Conservation (phyloP, 768 basidiomycete genomes). For the Mycena haematopus region DNA sequence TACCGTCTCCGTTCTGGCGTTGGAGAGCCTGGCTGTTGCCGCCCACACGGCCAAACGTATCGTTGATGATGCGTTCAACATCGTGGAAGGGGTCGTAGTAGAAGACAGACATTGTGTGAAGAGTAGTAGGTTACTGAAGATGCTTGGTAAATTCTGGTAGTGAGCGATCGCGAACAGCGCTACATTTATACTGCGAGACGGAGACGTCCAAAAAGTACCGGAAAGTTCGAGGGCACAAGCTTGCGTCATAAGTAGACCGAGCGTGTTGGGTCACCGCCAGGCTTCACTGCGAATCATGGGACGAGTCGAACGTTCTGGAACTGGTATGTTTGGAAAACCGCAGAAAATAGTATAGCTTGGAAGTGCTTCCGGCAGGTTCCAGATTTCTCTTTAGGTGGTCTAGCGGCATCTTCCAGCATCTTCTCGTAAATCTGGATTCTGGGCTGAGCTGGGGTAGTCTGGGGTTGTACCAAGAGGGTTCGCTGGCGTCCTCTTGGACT, state of each 20-base stretch:
- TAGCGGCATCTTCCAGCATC: background rate
- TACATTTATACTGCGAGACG: slow-evolving; percentile 11
- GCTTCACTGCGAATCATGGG: slow-evolving; percentile 4
- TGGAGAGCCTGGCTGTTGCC: slow-evolving; percentile 17
- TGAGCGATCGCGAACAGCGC: background rate
- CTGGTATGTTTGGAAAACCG: slow-evolving; percentile 3
- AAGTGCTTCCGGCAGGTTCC: background rate
- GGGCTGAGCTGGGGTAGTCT: background rate
- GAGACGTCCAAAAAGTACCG: background rate
- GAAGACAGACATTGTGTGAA: slow-evolving; percentile 36
- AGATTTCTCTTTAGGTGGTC: background rate
- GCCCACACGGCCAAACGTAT: slow-evolving; percentile 33
- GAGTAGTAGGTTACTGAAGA: background rate
- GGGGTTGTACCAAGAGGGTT: background rate
- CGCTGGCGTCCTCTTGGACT: background rate
- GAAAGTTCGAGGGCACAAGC: slow-evolving; percentile 15
- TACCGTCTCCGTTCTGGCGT: slow-evolving; percentile 15
- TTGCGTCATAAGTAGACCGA: slow-evolving; percentile 2
- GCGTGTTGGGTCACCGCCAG: no score
- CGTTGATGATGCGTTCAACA: slow-evolving; percentile 53
- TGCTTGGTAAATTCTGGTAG: background rate
- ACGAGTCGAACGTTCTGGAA: slow-evolving; percentile 6
- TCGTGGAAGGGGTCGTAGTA: slow-evolving; percentile 54
- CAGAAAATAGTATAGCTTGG: background rate
- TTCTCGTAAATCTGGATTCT: background rate